phyloP scores from a whole-genome alignment of 192 early-diverging fungal genomes.

The Linnemannia hyalina region DNA sequence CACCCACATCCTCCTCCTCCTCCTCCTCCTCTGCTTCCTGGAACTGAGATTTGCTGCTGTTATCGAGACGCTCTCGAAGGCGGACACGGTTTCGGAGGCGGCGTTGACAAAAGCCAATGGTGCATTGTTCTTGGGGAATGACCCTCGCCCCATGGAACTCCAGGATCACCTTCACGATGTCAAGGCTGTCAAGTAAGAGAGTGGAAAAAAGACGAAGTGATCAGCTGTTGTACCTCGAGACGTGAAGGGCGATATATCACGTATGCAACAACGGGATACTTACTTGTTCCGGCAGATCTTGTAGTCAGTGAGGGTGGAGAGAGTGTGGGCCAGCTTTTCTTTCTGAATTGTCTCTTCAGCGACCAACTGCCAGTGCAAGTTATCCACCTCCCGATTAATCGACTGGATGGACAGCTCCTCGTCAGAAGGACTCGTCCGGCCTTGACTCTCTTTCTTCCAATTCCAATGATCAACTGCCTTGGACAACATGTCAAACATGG shows the following conservation, averaged over 20 bases:
- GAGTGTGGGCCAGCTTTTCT: not conserved
- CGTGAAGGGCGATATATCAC: too few relatives aligned
- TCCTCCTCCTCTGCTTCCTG: not conserved
- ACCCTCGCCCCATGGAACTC: slow-evolving; percentile 34
- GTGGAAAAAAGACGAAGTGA: not conserved
- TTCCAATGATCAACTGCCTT: slow-evolving; percentile 18
- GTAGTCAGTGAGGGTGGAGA: slow-evolving; percentile 24
- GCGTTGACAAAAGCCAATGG: slow-evolving; percentile 36
- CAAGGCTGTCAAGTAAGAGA: slow-evolving; percentile 17
- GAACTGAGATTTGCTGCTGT: not conserved
- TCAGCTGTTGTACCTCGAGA: not conserved
- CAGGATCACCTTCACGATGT: slow-evolving; percentile 20
- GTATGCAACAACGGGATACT: not conserved
- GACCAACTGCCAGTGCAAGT: slow-evolving; percentile 23
- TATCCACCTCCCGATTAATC: not conserved
- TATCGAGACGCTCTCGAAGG: not conserved
- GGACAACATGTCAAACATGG: slow-evolving; percentile 23
- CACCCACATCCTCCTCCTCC: slow-evolving; percentile 12
- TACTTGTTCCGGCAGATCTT: slow-evolving; percentile 39
- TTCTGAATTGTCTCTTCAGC: not conserved
- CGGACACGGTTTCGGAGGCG: slow-evolving; percentile 15
- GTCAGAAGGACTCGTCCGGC: not conserved
- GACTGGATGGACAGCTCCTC: not conserved
- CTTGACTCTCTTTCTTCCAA: slow-evolving; percentile 2
- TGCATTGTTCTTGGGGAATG: slow-evolving; percentile 35